A percentile compares a stretch with the other conserved stretches of the same genome.
These are phyloP conservation scores for Brassica napus DNA, from an alignment of 345 rosid genomes.

Conservation along the genomic window Da-Ae NC_063437.1:20866001-20866500, in stretches of 20 bases:
- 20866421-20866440: neutral
- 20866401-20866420: neutral
- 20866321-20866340: no score
- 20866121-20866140: neutral
- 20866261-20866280: neutral
- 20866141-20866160: neutral
- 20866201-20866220: neutral
- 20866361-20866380: neutral
- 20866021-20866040: neutral
- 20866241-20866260: neutral
- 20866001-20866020: neutral
- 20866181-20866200: constrained; percentile 1
- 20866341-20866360: no score
- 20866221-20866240: neutral
- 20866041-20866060: neutral
- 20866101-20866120: neutral
- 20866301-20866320: neutral
- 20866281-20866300: neutral
- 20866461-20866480: neutral
- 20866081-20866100: neutral
- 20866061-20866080: neutral
- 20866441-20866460: neutral
- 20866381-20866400: neutral
- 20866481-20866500: neutral
- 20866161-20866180: neutral